Evolutionary conservation across 2,329 filamentous ascomycete genomes (phyloP), one percentile per base, ranked within the genome.

Genomic region (Colletotrichum sp.): DNA sequence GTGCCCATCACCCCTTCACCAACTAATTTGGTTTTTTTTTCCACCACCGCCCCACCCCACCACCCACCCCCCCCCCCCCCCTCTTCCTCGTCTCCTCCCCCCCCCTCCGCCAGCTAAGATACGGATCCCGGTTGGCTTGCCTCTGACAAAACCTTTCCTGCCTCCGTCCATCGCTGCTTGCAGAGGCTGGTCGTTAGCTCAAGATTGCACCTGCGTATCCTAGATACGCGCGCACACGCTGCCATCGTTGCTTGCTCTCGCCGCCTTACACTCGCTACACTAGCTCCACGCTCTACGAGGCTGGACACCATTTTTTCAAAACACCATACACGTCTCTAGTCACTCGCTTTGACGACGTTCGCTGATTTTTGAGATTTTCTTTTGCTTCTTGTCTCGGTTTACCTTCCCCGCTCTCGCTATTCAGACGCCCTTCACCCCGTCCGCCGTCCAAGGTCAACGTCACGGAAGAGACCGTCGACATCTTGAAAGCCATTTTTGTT

Each of bases 291-390:
- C 28, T 8, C 28, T 18, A 64, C 60, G 52, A 73, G 44, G 7
- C 57, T 68, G 39, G 32, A 68, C 57, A n/a, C 32, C 63, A 30
- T 39, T 49, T 71, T 32, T 66, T 52, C 44, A 52, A 52, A 52
- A 52, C 39, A 68, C 32, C 49, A 59, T 10, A 52, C 30, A 36
- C 36, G 21, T 57, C 60, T 32, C n/a, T 32, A 26, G 39, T 75
- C 72, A 32, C 52, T 75, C 73, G 64, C 73, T 49, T 71, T 60
- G 63, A 64, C 64, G 34, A 68, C 64, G 21, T 34, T 73, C 39
- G 63, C 32, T 73, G 39, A 36, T 21, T 52, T 44, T 73, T 44
- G n/a, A 34, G 12, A 10, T 24, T 76, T 34, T 16, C 18, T 62
- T 49, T 60, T 39, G 8, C 15, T n/a, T 66, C 28, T 21, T 63